Evolutionary conservation across 108 stramenopile genomes (phyloP).

Genomic region (Nitzschia sp.): DNA sequence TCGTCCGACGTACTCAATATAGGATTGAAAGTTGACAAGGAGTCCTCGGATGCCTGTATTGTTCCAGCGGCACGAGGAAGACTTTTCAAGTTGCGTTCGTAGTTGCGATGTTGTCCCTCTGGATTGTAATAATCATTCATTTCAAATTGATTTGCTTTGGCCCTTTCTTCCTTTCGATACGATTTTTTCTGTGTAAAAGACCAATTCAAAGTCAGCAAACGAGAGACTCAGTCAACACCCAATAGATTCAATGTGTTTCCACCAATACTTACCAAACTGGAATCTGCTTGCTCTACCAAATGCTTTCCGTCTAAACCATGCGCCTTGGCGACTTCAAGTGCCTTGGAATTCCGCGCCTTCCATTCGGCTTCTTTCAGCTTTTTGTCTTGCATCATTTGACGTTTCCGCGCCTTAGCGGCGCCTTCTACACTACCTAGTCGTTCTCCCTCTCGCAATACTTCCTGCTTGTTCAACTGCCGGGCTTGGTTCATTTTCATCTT

Average conservation of each 20-base stretch:
- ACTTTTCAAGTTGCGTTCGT: conserved; percentile 75
- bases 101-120: conserved; percentile 79
- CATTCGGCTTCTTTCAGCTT: conserved; percentile 52
- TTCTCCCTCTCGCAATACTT: conserved; percentile 76
- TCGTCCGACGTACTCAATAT: conserved; percentile 27
- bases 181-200: conserved; percentile 20
- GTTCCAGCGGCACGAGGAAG: conserved; percentile 24
- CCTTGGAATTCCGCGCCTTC: conserved; percentile 35
- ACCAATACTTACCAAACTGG: conserved; percentile 32
- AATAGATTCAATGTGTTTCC: no score
- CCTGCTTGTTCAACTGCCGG: conserved; percentile 77
- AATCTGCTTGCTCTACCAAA: conserved; percentile 41
- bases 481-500: conserved; percentile 90
- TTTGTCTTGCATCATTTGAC: conserved; percentile 52
- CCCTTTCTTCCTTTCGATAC: conserved; percentile 34
- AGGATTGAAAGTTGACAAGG: conserved; percentile 64
- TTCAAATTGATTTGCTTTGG: conserved; percentile 19
- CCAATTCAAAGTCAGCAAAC: not conserved
- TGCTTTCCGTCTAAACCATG: conserved; percentile 41
- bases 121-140: conserved; percentile 80
- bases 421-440: conserved; percentile 74
- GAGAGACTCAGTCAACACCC: not conserved
- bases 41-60: not conserved
- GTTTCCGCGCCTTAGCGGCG: conserved; percentile 52
- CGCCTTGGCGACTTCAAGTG: conserved; percentile 24